Conservation (phyloP, 257 asterid genomes). For the Solanum ossicruentum region DNA sequence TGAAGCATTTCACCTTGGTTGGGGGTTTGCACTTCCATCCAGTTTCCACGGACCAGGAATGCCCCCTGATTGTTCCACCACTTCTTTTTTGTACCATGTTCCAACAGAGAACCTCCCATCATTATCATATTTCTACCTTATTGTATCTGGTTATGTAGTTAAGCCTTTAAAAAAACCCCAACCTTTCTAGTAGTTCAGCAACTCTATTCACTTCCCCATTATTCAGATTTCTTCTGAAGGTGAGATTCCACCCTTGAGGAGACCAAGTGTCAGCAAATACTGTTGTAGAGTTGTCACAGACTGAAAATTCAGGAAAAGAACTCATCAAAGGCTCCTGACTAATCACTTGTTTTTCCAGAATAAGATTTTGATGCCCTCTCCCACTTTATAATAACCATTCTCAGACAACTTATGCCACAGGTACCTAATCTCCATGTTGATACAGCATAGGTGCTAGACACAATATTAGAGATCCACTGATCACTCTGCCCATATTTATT, state of each 20-base stretch:
- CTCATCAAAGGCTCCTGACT: not conserved
- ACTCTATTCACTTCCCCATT: not conserved
- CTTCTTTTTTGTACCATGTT: not conserved
- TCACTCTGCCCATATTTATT: not conserved
- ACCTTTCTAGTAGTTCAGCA: not conserved
- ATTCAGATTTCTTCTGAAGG: not conserved
- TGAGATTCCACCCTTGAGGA: not conserved
- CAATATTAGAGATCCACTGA: no score
- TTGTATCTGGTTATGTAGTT: not conserved
- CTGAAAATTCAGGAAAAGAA: not conserved
- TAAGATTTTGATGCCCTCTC: not conserved
- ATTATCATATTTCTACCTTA: no score
- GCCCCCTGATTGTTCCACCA: not conserved
- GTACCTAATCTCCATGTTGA: not conserved
- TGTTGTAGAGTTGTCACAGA: no score
- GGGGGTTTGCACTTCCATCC: not conserved
- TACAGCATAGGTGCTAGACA: not conserved
- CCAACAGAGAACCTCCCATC: not conserved
- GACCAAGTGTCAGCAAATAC: not conserved
- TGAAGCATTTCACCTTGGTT: not conserved
- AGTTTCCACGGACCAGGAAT: not conserved
- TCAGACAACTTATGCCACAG: no score
- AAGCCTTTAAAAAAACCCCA: not conserved
- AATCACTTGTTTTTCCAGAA: not conserved
- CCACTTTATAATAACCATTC: not conserved